phyloP scores from a whole-genome alignment of 495 filamentous ascomycete genomes.

The Aspergillus avenaceus region DNA sequence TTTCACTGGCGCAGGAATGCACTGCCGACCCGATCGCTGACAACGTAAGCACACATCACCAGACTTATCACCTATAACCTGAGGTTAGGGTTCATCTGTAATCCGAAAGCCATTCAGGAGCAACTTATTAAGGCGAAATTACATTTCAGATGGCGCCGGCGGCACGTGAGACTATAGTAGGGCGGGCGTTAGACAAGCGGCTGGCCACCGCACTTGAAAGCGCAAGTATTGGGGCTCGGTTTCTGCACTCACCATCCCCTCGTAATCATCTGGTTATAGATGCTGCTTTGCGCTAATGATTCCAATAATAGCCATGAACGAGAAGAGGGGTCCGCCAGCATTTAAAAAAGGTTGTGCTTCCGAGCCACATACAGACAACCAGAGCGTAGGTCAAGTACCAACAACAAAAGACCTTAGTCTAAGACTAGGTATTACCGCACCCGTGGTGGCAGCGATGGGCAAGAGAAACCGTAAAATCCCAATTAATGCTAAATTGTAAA shows the following conservation, averaged over 20 bases:
- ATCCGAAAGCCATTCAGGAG: neutral
- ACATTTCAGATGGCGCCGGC: conserved; percentile 47
- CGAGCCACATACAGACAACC: neutral
- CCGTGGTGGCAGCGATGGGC: neutral
- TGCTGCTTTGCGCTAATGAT: conserved; percentile 11
- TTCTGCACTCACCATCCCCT: conserved; percentile 35
- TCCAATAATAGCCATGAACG: conserved; percentile 18
- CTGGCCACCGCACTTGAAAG: neutral
- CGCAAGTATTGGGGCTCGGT: neutral
- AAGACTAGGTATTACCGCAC: neutral
- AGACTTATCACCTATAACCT: conserved; percentile 36
- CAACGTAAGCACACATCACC: conserved; percentile 38
- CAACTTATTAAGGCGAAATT: neutral
- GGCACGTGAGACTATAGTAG: conserved; percentile 37
- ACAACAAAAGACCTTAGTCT: neutral
- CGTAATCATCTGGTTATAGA: conserved; percentile 31
- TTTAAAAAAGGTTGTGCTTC: neutral
- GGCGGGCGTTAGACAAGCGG: conserved; percentile 5
- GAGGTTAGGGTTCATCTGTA: conserved; percentile 5
- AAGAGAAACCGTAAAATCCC: neutral
- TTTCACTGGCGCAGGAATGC: conserved; percentile 36
- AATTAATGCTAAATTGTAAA: conserved; percentile 1
- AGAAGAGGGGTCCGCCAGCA: conserved; percentile 11
- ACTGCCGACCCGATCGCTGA: conserved; percentile 40
- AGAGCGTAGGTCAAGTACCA: neutral